Conservation (phyloP, 768 basidiomycete species). For the Auricularia cornea region DNA sequence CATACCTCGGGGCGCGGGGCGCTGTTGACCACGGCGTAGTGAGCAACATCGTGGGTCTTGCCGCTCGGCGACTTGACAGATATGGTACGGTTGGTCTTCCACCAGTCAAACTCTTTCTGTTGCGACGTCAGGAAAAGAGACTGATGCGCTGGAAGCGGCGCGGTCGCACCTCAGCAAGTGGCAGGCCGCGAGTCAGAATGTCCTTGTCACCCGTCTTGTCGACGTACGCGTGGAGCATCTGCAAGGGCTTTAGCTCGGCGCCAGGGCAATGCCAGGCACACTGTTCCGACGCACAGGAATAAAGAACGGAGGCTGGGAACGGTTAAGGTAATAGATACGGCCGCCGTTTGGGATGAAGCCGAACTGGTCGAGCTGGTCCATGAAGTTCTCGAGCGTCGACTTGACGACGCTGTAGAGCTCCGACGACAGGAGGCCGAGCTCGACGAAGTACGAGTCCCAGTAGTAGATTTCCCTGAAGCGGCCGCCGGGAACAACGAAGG, state of each 20-base stretch:
- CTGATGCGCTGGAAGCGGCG: neutral
- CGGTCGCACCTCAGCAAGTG: constrained; percentile 62
- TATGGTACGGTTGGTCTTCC: constrained; percentile 63
- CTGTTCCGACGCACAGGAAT: constrained; percentile 59
- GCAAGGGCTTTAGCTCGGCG: neutral
- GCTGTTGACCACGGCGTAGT: constrained; percentile 69
- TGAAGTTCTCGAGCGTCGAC: constrained; percentile 82
- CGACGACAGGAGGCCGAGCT: constrained; percentile 78
- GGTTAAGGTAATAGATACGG: constrained; percentile 82
- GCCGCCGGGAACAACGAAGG: constrained; percentile 82
- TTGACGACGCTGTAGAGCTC: constrained; percentile 66
- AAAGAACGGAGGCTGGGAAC: constrained; percentile 91
- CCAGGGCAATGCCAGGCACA: too few species aligned
- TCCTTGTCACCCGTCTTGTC: constrained; percentile 56
- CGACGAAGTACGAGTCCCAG: constrained; percentile 61
- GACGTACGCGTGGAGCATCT: constrained; percentile 91
- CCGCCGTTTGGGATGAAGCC: constrained; percentile 96
- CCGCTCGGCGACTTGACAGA: constrained; percentile 64
- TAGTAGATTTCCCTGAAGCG: constrained; percentile 80
- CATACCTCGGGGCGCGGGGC: constrained; percentile 89
- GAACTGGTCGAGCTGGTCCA: constrained; percentile 78
- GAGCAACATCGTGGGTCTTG: constrained; percentile 55
- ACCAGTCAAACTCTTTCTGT: constrained; percentile 78
- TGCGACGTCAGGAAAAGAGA: neutral
- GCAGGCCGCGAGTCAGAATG: constrained; percentile 76